Base-by-base conservation (phyloP, 169 alveolate genomes). In the Eimeria zaria region DNA sequence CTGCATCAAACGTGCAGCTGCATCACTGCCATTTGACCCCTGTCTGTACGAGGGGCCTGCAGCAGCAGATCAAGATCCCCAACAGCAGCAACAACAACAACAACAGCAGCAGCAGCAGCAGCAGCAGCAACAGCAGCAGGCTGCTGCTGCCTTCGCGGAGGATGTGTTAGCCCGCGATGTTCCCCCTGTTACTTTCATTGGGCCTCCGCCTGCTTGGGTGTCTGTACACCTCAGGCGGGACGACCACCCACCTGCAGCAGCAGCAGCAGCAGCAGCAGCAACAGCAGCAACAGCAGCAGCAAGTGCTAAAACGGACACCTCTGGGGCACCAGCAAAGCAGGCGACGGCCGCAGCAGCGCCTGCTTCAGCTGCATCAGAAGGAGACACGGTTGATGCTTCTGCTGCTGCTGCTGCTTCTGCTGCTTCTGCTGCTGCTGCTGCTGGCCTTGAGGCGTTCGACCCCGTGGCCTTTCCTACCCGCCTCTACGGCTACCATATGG, bases 401-500 rank as follows among this genome's bases (percentile, higher is more conserved):
- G 24, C 44, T 22, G 30, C 30, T 24, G 67, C 89, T 48, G 36
- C 89, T 22, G 64, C 89, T 41, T 36, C 64, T n/a, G 44, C 60
- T 11, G 51, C 91, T 22, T 1, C 91, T 53, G 71, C 76, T 33
- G 74, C 71, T 30, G 91, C 91, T 53, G 76, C 91, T 41, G 51
- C 36, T n/a, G 73, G 18, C 51, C 18, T 64, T 36, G 91, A 39
- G 30, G 18, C 74, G 30, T 83, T 83, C n/a, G 91, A 83, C 36
- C 76, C 91, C 39, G 74, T 83, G 74, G 74, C 91, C 7, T 83
- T 83, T 30, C 91, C 71, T n/a, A 83, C 76, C 33, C 71, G 53
- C 62, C 76, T 83, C 33, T 83, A 83, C 60, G 91, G 91, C 76
- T 83, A 83, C 74, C 91, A 53, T 76, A 83, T 83, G 12, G 91